Conservation (phyloP, 352 stramenopile genomes). For the Globisporangium middletonii region DNA sequence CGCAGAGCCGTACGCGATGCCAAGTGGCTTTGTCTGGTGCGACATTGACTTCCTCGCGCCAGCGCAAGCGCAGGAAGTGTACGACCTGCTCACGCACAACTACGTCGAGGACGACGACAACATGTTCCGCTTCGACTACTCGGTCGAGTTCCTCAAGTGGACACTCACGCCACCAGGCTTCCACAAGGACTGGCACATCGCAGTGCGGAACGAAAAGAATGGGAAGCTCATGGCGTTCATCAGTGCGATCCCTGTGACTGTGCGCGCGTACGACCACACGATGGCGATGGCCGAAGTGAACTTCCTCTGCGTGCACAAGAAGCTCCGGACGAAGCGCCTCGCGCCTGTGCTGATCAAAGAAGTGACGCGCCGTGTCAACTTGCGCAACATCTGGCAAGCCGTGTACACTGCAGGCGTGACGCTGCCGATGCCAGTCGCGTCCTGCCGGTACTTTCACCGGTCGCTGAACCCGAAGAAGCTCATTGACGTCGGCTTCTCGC, state of each 20-base stretch:
- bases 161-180: conserved; percentile 93
- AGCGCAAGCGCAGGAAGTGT: conserved; percentile 88
- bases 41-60: conserved; percentile 86
- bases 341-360: conserved; percentile 99
- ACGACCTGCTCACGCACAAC: conserved; percentile 95
- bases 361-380: conserved; percentile 97
- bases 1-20: conserved; percentile 94
- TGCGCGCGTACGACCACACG: conserved; percentile 54
- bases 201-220: conserved; percentile 89
- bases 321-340: conserved; percentile 93
- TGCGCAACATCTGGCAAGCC: conserved; percentile 91
- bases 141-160: conserved; percentile 79
- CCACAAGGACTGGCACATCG: conserved; percentile 92
- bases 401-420: conserved; percentile 98
- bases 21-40: conserved; percentile 92
- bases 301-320: conserved; percentile 99
- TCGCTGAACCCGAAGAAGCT: conserved; percentile 98
- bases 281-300: conserved; percentile 95
- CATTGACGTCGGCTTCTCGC: conserved; percentile 96
- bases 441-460: conserved; percentile 96
- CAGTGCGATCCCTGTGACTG: conserved; percentile 89
- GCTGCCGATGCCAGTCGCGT: conserved; percentile 92
- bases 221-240: conserved; percentile 98
- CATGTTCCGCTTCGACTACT: conserved; percentile 96
- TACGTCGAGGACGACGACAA: conserved; percentile 99